Evolutionary conservation across 352 stramenopile genomes (phyloP).

Genomic region (Chrysophaeum taylorii): DNA sequence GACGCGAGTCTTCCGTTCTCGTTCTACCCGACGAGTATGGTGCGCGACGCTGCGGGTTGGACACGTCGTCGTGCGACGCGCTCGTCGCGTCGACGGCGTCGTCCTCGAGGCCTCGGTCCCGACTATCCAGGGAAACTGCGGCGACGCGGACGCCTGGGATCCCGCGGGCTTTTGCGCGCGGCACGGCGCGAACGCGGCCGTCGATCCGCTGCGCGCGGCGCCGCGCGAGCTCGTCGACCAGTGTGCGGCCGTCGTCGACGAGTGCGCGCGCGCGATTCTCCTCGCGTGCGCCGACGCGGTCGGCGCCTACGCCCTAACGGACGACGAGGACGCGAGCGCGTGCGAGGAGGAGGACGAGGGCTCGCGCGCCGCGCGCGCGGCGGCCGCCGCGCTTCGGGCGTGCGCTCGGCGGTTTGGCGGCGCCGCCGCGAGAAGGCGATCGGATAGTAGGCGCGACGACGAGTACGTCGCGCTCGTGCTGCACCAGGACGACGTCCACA

Average conservation of each 20-base stretch:
- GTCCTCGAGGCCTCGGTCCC: too few species aligned
- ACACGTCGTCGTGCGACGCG: too few species aligned
- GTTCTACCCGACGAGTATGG: too few species aligned
- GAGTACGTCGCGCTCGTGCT: conserved; percentile 72
- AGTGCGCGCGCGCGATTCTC: not conserved
- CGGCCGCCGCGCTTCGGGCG: not conserved
- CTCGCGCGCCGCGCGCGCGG: not conserved
- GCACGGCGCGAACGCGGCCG: conserved; percentile 56
- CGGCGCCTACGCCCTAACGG: not conserved
- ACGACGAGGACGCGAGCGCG: not conserved
- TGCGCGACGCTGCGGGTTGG: too few species aligned
- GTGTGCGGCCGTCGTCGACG: not conserved
- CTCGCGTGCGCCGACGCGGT: not conserved
- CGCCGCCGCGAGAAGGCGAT: not conserved
- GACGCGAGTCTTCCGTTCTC: too few species aligned
- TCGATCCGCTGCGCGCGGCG: conserved; percentile 38
- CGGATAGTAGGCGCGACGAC: conserved; percentile 29
- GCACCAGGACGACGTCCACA: conserved; percentile 82
- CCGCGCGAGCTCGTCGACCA: conserved; percentile 17
- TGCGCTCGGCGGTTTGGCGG: too few species aligned
- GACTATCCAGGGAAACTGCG: too few species aligned
- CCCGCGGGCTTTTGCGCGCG: conserved; percentile 78
- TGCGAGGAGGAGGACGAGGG: not conserved
- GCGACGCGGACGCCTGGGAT: conserved; percentile 89
- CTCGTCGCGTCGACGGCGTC: too few species aligned